A percentile compares a stretch with the other conserved stretches of the same genome.
These are phyloP conservation scores for Exobasidium rhododendri DNA, from an alignment of 1,284 basidiomycete species.

Conservation along the genomic window DNA sequence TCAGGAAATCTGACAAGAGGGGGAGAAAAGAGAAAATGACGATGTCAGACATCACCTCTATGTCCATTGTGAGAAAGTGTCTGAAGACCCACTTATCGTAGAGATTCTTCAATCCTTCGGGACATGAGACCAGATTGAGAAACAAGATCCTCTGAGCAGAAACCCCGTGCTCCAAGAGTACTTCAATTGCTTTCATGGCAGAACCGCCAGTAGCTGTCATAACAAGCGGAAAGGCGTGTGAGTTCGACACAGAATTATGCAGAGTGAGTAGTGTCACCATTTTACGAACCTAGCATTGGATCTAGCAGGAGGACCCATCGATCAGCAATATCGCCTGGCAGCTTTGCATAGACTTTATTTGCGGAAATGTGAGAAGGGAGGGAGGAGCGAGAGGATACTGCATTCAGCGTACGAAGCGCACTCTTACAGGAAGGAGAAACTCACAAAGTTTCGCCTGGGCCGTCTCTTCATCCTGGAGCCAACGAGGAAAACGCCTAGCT, in stretches of 20 bases:
- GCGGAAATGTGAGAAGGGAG: conserved; percentile 9
- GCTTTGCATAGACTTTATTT: conserved; percentile 68
- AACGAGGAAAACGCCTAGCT: too few species aligned
- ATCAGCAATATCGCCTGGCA: conserved; percentile 85
- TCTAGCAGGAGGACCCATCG: conserved; percentile 92
- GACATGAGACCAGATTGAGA: conserved; percentile 88
- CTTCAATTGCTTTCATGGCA: conserved; percentile 94
- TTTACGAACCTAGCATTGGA: conserved; percentile 82
- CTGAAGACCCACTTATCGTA: conserved; percentile 60
- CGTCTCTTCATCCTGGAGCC: conserved; percentile 44
- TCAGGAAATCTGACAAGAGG: conserved; percentile 63
- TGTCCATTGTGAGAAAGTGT: neutral
- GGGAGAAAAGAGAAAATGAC: neutral
- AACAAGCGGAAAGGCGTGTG: too few species aligned
- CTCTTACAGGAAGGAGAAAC: conserved; percentile 6
- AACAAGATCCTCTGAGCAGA: conserved; percentile 80
- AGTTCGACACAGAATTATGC: neutral
- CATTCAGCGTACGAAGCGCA: neutral
- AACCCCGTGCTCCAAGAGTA: conserved; percentile 81
- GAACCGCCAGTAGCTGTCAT: conserved; percentile 82
- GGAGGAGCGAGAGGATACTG: neutral
- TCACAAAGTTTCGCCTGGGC: conserved; percentile 48
- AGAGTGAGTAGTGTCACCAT: too few species aligned
- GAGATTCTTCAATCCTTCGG: conserved; percentile 83
- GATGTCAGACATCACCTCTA: neutral